Conservation (phyloP, 1,139 yeast genomes). For the Ogataea hybrid region DNA sequence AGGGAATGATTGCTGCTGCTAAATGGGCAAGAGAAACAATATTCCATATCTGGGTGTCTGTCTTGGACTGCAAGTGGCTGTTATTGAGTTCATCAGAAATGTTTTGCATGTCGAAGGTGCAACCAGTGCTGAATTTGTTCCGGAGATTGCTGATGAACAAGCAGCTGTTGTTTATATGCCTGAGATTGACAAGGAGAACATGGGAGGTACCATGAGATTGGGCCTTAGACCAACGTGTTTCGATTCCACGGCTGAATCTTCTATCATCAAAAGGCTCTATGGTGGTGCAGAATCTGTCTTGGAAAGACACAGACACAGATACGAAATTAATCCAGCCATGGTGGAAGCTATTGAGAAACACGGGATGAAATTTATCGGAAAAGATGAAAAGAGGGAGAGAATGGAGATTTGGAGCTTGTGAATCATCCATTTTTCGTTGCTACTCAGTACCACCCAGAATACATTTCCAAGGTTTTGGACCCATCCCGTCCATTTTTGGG, state of each 20-base stretch:
- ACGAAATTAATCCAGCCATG: slow-evolving; percentile 89
- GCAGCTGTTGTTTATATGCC: slow-evolving; percentile 98
- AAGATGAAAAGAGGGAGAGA: slow-evolving; percentile 84
- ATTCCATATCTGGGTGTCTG: slow-evolving; percentile 97
- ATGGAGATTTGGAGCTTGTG: slow-evolving; percentile 90
- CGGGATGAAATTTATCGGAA: slow-evolving; percentile 89
- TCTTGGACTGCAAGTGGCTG: slow-evolving; percentile 96
- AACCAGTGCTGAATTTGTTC: slow-evolving; percentile 83
- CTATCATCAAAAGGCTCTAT: slow-evolving; percentile 75
- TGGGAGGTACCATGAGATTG: slow-evolving; percentile 99
- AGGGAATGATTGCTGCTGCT: slow-evolving; percentile 97
- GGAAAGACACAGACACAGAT: slow-evolving; percentile 99
- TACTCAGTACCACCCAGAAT: slow-evolving; percentile 98
- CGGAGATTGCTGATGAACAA: slow-evolving; percentile 55
- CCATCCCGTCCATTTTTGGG: slow-evolving; percentile 98
- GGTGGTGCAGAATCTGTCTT: slow-evolving; percentile 67
- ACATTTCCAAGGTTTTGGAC: slow-evolving; percentile 90
- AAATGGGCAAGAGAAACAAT: slow-evolving; percentile 96
- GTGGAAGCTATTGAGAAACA: slow-evolving; percentile 66
- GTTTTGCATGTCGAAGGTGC: slow-evolving; percentile 69
- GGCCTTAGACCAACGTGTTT: slow-evolving; percentile 91
- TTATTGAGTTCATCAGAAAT: slow-evolving; percentile 87
- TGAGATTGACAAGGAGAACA: slow-evolving; percentile 89
- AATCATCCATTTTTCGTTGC: slow-evolving; percentile 89
- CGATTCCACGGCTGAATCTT: slow-evolving; percentile 57